A percentile compares a stretch with the other conserved stretches of the same genome.
These are phyloP conservation scores for Novymonas esmeraldas DNA, from an alignment of 208 protist genomes.

Conservation along the genomic window DNA sequence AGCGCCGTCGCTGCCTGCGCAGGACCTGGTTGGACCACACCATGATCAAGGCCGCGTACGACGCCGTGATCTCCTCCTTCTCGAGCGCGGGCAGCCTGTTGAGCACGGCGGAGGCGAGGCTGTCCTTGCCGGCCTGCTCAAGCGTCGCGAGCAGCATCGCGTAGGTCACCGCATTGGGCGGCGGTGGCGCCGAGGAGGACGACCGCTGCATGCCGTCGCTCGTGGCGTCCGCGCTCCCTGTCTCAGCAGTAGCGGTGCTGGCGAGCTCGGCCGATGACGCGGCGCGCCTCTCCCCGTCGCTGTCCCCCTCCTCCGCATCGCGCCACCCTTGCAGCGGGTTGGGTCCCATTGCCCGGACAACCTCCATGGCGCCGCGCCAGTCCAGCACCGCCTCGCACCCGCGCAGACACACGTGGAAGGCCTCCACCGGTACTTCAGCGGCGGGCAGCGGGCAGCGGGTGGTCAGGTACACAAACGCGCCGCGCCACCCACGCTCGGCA, in stretches of 20 bases:
- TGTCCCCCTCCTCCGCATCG: conserved; percentile 11
- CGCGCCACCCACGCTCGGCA: conserved; percentile 28
- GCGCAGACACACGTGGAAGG: conserved; percentile 69
- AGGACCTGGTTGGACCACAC: conserved; percentile 84
- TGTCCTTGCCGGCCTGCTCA: conserved; percentile 76
- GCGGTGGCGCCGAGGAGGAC: conserved; percentile 32
- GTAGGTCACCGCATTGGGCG: conserved; percentile 83
- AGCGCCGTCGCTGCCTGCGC: conserved; percentile 36
- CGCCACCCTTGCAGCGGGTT: conserved; percentile 63
- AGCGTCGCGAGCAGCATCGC: conserved; percentile 85
- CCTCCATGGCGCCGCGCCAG: conserved; percentile 61
- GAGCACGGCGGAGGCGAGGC: conserved; percentile 59
- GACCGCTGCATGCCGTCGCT: too few relatives aligned
- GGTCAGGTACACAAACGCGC: conserved; percentile 48
- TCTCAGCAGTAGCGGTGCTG: background rate
- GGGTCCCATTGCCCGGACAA: conserved; percentile 80
- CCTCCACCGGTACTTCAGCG: conserved; percentile 65
- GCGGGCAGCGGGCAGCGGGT: conserved; percentile 31
- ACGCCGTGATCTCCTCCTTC: conserved; percentile 84
- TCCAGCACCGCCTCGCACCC: conserved; percentile 69
- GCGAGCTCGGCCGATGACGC: background rate
- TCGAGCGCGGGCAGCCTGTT: conserved; percentile 67
- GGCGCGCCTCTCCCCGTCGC: background rate
- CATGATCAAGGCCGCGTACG: conserved; percentile 84
- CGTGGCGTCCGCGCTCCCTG: too few relatives aligned